Base-by-base conservation (phyloP, 805 yeast genomes). In the Sugiyamaella mastotermitis region DNA sequence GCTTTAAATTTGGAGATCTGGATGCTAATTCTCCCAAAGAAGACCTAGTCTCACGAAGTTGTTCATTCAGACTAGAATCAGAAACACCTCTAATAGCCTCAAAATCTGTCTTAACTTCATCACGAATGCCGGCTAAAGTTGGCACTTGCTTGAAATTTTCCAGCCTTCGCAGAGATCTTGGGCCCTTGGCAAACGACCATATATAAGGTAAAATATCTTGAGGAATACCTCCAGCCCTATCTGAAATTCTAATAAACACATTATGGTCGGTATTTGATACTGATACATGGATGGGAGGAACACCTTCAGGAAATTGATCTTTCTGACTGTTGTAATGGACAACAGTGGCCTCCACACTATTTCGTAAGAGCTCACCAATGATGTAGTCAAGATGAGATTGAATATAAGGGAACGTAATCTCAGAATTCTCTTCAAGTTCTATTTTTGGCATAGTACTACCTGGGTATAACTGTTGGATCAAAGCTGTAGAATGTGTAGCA, bases 221-320 rank as follows among this genome's bases (percentile, higher is more conserved):
- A 8, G 72, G 67, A 34, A 90, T 65, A 1, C 97, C 98, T 20
- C 97, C 97, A 3, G 96, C 97, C 48, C 74, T 79, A 59, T 90
- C 98, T 4, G 90, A 78, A 35, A 90, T 76, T 37, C 95, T 70
- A 56, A 90, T 81, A 3, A 79, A 66, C 19, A 85, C 78, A 33
- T 78, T 75, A 26, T 77, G 80, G 9, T 74, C 68, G 14, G 83
- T 74, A 45, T 80, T 72, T 1, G 83, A 69, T 7, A 90, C 73
- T 6, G 86, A 76, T 11, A 90, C 82, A n/a, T 62, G 65, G n/a
- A 90, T 77, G 0, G 95, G 85, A 1, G 52, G 57, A 5, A 49
- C 49, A 10, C 58, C 54, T 13, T n/a, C 26, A 14, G 43, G 32
- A 21, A 17, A 49, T 49, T 18, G 61, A 51, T 33, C 60, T 48